Conservation (phyloP, 1,284 basidiomycete species). For the Trichosporon ovoides region DNA sequence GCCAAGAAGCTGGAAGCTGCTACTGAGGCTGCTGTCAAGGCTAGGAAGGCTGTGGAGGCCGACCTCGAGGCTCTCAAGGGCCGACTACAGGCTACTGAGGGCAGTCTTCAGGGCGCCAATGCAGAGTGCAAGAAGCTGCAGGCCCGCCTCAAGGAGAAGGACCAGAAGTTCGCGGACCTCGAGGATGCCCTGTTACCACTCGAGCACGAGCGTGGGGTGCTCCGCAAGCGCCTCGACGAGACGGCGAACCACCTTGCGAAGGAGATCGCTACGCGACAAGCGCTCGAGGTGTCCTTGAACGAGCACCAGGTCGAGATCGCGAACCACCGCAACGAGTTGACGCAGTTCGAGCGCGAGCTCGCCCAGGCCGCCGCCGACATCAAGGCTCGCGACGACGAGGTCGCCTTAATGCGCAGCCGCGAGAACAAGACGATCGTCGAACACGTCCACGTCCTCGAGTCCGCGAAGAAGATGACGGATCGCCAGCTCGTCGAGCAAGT, state of each 20-base stretch:
- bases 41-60: slow-evolving; percentile 55
- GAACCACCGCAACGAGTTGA: slow-evolving; percentile 63
- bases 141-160: slow-evolving; percentile 51
- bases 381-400: slow-evolving; percentile 76
- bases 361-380: slow-evolving; percentile 73
- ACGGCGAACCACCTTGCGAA: slow-evolving; percentile 49
- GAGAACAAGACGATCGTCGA: slow-evolving; percentile 97
- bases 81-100: slow-evolving; percentile 67
- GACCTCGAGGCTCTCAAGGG: slow-evolving; percentile 67
- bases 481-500: slow-evolving; percentile 69
- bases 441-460: slow-evolving; percentile 95
- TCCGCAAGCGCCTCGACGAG: slow-evolving; percentile 68
- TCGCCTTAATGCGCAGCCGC: slow-evolving; percentile 73
- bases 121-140: slow-evolving; percentile 56
- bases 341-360: slow-evolving; percentile 71
- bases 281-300: slow-evolving; percentile 64
- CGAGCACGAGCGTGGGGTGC: slow-evolving; percentile 71
- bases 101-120: slow-evolving; percentile 57
- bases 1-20: slow-evolving; percentile 55
- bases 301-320: slow-evolving; percentile 64
- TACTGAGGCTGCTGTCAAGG: slow-evolving; percentile 63
- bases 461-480: slow-evolving; percentile 93
- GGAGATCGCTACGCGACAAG: slow-evolving; percentile 57
- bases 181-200: slow-evolving; percentile 80
- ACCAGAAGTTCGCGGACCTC: slow-evolving; percentile 72